Conservation (phyloP, 805 yeast species). For the Candida methanosorbosa region DNA sequence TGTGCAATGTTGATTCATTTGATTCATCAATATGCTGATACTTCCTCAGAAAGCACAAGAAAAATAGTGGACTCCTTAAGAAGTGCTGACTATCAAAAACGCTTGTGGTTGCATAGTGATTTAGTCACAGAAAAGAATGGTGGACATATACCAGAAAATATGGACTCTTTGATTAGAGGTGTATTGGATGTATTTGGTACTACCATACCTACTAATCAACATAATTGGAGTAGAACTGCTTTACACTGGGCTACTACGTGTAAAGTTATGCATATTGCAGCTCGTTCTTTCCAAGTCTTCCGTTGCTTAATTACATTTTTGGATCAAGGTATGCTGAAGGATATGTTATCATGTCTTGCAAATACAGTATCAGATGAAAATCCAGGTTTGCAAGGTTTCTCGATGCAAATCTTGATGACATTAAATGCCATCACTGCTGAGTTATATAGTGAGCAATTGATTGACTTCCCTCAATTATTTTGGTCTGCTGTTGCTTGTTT, state of each 20-base stretch:
- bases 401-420: constrained; percentile 96
- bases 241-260: constrained; percentile 95
- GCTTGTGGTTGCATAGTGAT: constrained; percentile 83
- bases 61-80: constrained; percentile 52
- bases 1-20: constrained; percentile 64
- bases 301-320: constrained; percentile 73
- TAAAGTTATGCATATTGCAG: constrained; percentile 94
- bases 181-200: constrained; percentile 48
- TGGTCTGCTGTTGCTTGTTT: constrained; percentile 94
- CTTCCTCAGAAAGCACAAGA: constrained; percentile 43
- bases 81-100: constrained; percentile 36
- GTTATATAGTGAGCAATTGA: constrained; percentile 64
- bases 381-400: constrained; percentile 87
- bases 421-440: constrained; percentile 88
- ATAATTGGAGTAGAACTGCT: constrained; percentile 79
- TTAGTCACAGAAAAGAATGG: constrained; percentile 67
- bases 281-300: constrained; percentile 90
- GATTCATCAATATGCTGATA: constrained; percentile 50
- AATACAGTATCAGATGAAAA: constrained; percentile 89
- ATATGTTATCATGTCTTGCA: constrained; percentile 87
- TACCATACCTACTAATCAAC: constrained; percentile 44
- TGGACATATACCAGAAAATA: constrained; percentile 75
- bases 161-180: constrained; percentile 67
- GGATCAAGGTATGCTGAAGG: constrained; percentile 84
- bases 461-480: constrained; percentile 86